Conservation (phyloP, 352 stramenopile genomes). For the Phytophthora cryptogea region DNA sequence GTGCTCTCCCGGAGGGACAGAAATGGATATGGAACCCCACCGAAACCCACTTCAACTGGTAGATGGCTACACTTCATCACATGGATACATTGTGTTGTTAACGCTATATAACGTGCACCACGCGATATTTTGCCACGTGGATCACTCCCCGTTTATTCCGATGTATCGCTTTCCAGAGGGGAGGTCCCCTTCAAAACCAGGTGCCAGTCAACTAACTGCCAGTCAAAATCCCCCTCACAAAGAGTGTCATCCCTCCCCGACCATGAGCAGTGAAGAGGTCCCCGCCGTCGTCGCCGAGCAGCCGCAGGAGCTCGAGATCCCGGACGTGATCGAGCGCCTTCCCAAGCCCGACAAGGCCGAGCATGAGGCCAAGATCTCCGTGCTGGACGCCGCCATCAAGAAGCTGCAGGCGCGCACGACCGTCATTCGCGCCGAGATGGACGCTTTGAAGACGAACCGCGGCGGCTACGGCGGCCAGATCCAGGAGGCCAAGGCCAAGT, state of each 20-base stretch:
- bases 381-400: constrained; percentile 92
- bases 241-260: constrained; percentile 3
- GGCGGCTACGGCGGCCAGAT: constrained; percentile 86
- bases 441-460: constrained; percentile 82
- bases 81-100: neutral
- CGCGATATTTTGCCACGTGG: constrained; percentile 5
- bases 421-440: constrained; percentile 74
- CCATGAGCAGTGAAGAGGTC: constrained; percentile 32
- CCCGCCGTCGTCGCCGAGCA: constrained; percentile 17
- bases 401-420: constrained; percentile 87
- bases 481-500: constrained; percentile 87
- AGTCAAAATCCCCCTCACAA: constrained; percentile 25
- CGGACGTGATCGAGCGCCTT: constrained; percentile 80
- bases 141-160: neutral
- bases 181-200: neutral
- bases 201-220: constrained; percentile 11
- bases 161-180: neutral
- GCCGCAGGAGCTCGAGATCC: constrained; percentile 53
- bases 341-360: constrained; percentile 90
- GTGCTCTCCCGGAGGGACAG: neutral
- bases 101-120: neutral
- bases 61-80: neutral
- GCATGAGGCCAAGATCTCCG: constrained; percentile 86
- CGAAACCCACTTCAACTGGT: constrained; percentile 11
- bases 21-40: neutral